Percentiles rank a stretch among this genome's conserved stretches.
These are phyloP conservation scores for Incumbomyces delicatus DNA, from an alignment of 2,329 filamentous ascomycete species.

Conservation along the genomic window DNA sequence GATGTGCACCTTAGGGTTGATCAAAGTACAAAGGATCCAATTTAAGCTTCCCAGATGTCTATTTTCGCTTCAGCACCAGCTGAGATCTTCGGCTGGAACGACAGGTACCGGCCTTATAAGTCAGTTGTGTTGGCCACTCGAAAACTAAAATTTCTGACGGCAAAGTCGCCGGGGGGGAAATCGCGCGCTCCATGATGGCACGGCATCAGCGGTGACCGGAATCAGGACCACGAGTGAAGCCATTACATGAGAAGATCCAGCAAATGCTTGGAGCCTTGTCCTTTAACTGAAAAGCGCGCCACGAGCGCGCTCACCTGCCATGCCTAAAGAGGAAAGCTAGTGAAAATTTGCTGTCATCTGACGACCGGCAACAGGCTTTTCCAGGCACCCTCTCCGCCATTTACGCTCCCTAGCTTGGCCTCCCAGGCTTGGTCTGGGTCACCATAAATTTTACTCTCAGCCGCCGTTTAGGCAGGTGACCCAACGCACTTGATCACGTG, in stretches of 20 bases:
- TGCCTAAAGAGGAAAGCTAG: too few relatives aligned
- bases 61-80: not conserved
- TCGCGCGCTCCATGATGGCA: not conserved
- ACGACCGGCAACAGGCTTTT: not conserved
- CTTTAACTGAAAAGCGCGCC: constrained; percentile 23
- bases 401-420: too few relatives aligned
- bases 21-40: constrained; percentile 1
- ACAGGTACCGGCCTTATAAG: not conserved
- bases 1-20: not conserved
- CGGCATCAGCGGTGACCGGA: not conserved
- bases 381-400: not conserved
- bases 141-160: not conserved
- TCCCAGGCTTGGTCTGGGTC: not conserved
- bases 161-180: not conserved
- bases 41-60: constrained; percentile 7
- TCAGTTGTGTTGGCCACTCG: not conserved
- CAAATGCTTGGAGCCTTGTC: constrained; percentile 14
- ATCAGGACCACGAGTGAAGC: constrained; percentile 1
- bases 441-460: not conserved
- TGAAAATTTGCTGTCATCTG: constrained; percentile 15
- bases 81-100: not conserved
- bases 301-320: not conserved
- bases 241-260: constrained; percentile 4
- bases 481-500: not conserved
- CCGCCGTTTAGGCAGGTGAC: not conserved